phyloP scores from a whole-genome alignment of 176 grass and related monocot genomes.

The Eremochloa ophiuroides region DNA sequence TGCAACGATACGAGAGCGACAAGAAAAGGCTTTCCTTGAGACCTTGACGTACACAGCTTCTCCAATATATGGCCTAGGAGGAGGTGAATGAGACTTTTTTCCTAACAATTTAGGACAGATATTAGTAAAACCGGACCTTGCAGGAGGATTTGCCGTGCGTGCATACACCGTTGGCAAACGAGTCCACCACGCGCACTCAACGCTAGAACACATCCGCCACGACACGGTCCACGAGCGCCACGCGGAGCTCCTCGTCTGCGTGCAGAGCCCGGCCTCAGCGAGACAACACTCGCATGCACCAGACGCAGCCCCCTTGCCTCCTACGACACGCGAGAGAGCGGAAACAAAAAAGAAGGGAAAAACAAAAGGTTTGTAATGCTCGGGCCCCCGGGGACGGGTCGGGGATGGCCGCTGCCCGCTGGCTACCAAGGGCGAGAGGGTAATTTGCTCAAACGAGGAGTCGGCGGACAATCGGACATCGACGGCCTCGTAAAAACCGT shows the following conservation, averaged over 20 bases:
- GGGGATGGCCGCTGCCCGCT: background rate
- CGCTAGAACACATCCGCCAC: background rate
- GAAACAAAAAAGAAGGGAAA: too few species aligned
- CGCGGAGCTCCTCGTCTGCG: background rate
- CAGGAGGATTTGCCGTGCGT: too few species aligned
- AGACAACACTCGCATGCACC: background rate
- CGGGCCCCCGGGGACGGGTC: too few species aligned
- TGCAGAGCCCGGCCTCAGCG: background rate
- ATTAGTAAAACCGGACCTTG: too few species aligned
- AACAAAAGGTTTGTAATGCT: background rate
- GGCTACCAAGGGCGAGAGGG: background rate
- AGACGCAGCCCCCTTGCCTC: too few species aligned
- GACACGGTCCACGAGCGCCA: background rate
- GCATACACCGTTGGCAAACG: background rate
- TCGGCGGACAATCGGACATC: background rate
- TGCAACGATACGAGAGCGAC: background rate
- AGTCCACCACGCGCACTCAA: constrained; percentile 9
- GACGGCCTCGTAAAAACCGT: background rate
- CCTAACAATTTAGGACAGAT: too few species aligned
- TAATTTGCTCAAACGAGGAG: background rate
- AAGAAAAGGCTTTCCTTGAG: background rate
- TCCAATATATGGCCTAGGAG: background rate
- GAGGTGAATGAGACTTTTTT: too few species aligned
- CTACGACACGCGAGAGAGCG: background rate
- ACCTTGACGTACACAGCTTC: constrained; percentile 39